Evolutionary conservation across 1,284 basidiomycete genomes (phyloP), one percentile per base, ranked within the genome.

Genomic region (Boletus sp.): DNA sequence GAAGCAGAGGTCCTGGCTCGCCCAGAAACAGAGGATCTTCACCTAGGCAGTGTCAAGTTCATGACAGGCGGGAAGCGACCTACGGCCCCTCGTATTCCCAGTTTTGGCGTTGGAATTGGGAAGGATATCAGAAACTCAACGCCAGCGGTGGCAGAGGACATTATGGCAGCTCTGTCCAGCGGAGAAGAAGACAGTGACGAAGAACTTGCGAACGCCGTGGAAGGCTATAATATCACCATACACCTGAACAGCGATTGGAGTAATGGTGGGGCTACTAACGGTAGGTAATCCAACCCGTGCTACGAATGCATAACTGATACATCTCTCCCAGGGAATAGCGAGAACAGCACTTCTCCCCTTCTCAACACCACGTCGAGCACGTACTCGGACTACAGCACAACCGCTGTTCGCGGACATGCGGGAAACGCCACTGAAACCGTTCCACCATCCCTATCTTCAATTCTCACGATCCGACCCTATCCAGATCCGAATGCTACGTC

Each of bases 31-130:
- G 78, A 80, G 32, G 82, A 87, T 52, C 73, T 82, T 38, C 87
- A 94, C 67, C 80, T 96, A 22, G 94, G 94, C 1, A 94, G 88
- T 52, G 73, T 95, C 65, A 86, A 83, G 57, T 88, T 90, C 55
- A 80, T 88, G 72, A 81, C 79, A 1, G 77, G 78, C 8, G 74
- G 73, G 6, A 81, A 78, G 57, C 73, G 83, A 29, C 78, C 81
- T 10, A 69, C 71, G 0, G 81, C 76, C 0, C 88, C 84, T 10
- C 74, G 90, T 16, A 88, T 94, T 50, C 92, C 91, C 0, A 92
- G 88, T 68, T 94, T 94, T 62, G 88, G 88, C 0, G 72, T 82
- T 69, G 86, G 84, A 17, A 72, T 88, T 32, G 86, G 75, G 8
- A 78, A 80, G 54, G 75, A 79, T 49, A 78, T 82, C 43, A 67